phyloP scores from a whole-genome alignment of 345 rosid species.

The Lepidium didymum region DNA sequence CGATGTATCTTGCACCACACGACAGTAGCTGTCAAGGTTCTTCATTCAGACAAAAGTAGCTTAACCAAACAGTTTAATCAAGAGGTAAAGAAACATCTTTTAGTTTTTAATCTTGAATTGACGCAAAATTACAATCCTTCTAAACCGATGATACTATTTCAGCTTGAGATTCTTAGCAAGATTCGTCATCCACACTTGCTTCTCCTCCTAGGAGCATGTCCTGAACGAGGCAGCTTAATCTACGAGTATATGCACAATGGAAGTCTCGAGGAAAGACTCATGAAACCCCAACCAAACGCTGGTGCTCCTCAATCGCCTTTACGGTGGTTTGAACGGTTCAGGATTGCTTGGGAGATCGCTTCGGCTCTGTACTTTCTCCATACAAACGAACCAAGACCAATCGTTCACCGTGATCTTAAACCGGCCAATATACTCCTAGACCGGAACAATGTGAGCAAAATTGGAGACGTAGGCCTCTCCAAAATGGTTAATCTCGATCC shows the following conservation, averaged over 20 bases:
- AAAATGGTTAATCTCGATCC: conserved; percentile 43
- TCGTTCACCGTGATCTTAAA: conserved; percentile 85
- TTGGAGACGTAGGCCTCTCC: conserved; percentile 87
- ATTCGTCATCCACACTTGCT: conserved; percentile 87
- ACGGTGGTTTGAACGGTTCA: conserved; percentile 66
- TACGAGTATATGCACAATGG: conserved; percentile 92
- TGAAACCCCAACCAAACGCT: conserved; percentile 32
- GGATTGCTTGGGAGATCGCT: conserved; percentile 87
- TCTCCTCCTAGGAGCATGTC: conserved; percentile 89
- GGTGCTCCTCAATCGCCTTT: conserved; percentile 28
- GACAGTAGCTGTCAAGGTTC: conserved; percentile 74
- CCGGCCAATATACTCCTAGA: conserved; percentile 87
- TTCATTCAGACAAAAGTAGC: conserved; percentile 52
- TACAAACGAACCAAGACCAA: conserved; percentile 59
- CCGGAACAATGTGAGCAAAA: conserved; percentile 72
- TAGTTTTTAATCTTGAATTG: background rate
- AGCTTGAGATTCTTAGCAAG: conserved; percentile 82
- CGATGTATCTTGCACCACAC: conserved; percentile 65
- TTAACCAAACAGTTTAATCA: conserved; percentile 61
- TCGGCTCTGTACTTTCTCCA: conserved; percentile 76
- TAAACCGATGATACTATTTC: conserved; percentile 17
- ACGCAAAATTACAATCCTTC: background rate
- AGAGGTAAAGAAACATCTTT: conserved; percentile 46
- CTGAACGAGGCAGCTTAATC: conserved; percentile 64
- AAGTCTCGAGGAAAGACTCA: conserved; percentile 67